Percentiles rank a stretch among this genome's conserved stretches.
Conservation (phyloP, 768 basidiomycete species). For the Tylopilus sp. region DNA sequence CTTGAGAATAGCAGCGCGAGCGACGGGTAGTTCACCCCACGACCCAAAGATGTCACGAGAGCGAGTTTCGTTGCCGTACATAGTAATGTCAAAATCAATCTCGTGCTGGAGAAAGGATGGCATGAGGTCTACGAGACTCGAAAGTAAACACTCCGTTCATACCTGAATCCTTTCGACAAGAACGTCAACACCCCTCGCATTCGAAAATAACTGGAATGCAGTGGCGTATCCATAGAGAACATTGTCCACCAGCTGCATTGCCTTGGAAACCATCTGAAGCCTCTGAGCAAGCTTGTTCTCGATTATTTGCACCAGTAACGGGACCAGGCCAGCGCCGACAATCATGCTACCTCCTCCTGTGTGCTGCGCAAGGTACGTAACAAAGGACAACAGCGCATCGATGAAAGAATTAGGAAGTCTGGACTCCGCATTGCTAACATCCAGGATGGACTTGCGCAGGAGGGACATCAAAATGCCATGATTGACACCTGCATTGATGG, state of each 20-base stretch:
- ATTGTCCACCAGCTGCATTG: constrained; percentile 89
- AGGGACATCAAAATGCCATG: constrained; percentile 93
- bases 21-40: constrained; percentile 64
- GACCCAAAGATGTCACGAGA: constrained; percentile 47
- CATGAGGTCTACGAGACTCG: constrained; percentile 7
- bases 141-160: constrained; percentile 20
- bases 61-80: constrained; percentile 44
- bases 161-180: constrained; percentile 89
- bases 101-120: constrained; percentile 47
- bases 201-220: constrained; percentile 84
- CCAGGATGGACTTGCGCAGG: constrained; percentile 74
- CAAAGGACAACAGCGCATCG: constrained; percentile 82
- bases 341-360: constrained; percentile 89
- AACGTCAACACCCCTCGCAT: constrained; percentile 77
- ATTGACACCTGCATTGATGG: constrained; percentile 93
- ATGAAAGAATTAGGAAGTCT: constrained; percentile 69
- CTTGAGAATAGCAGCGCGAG: constrained; percentile 80
- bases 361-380: constrained; percentile 84
- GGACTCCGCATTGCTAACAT: constrained; percentile 65
- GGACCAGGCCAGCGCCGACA: constrained; percentile 89
- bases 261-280: constrained; percentile 78
- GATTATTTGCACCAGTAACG: constrained; percentile 84
- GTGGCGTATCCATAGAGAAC: constrained; percentile 87
- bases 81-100: constrained; percentile 60
- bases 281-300: constrained; percentile 71